phyloP scores from a whole-genome alignment of 1,139 yeast species.

The Saccharomyces hybrid region DNA sequence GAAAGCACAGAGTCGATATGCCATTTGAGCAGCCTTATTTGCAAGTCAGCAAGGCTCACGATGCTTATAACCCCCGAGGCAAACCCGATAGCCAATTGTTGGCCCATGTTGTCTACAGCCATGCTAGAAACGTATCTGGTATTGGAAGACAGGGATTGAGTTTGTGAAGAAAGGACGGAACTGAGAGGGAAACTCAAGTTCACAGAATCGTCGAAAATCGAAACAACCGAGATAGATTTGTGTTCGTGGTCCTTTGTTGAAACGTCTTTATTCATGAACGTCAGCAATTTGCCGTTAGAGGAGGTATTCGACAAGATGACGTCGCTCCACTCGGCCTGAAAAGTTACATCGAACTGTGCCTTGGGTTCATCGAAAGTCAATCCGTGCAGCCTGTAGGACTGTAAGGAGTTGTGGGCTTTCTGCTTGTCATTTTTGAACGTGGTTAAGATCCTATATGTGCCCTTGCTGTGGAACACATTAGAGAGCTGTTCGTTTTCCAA shows the following conservation, averaged over 20 bases:
- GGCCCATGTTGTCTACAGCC: slow-evolving; percentile 37
- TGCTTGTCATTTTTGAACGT: slow-evolving; percentile 1
- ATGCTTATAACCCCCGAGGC: slow-evolving; percentile 73
- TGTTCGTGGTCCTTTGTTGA: slow-evolving; percentile 31
- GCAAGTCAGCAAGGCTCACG: slow-evolving; percentile 43
- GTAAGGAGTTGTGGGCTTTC: slow-evolving; percentile 11
- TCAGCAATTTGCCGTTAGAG: slow-evolving; percentile 36
- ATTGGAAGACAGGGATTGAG: slow-evolving; percentile 19
- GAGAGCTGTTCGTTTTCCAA: slow-evolving; percentile 14
- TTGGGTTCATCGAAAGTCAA: slow-evolving; percentile 6
- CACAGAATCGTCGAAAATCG: slow-evolving; percentile 28
- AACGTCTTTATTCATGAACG: slow-evolving; percentile 34
- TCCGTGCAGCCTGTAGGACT: slow-evolving; percentile 18
- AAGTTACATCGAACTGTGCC: neutral
- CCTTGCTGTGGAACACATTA: slow-evolving; percentile 17
- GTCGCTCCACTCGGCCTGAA: neutral
- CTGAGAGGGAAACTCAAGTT: slow-evolving; percentile 12
- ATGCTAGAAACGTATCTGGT: slow-evolving; percentile 29
- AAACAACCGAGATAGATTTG: slow-evolving; percentile 15
- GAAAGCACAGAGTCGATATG: slow-evolving; percentile 77
- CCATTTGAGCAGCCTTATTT: slow-evolving; percentile 79
- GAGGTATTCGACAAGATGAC: slow-evolving; percentile 30
- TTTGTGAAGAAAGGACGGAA: slow-evolving; percentile 5
- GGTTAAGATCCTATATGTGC: neutral
- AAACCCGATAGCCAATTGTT: slow-evolving; percentile 74